Percentiles rank a stretch among this genome's conserved stretches.
phyloP scores from a whole-genome alignment of 768 basidiomycete genomes.

The Flagelloscypha sp. region DNA sequence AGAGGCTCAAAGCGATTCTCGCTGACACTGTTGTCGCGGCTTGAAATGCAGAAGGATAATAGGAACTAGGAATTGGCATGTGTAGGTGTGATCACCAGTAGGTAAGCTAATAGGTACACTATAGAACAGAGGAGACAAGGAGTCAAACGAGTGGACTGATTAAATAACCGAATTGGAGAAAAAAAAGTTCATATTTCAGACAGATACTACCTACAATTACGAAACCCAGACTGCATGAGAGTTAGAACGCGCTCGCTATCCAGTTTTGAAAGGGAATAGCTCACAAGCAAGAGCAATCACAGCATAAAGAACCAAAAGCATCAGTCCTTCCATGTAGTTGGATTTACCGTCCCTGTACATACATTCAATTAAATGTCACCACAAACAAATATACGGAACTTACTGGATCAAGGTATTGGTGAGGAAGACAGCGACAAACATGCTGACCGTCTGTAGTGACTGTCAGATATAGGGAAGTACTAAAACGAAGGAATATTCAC shows the following conservation, averaged over 20 bases:
- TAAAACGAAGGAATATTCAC: conserved; percentile 29
- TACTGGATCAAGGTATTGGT: conserved; percentile 77
- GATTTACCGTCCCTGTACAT: conserved; percentile 66
- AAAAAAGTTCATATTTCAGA: neutral
- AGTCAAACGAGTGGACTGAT: too few relatives aligned
- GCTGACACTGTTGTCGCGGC: too few relatives aligned
- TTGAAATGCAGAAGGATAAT: too few relatives aligned
- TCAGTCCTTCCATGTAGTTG: conserved; percentile 89
- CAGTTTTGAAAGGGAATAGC: conserved; percentile 22
- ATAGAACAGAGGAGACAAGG: too few relatives aligned
- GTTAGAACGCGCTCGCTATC: neutral
- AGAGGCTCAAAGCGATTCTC: too few relatives aligned
- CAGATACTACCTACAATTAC: too few relatives aligned
- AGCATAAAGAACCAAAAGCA: conserved; percentile 36
- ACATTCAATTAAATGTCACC: conserved; percentile 1
- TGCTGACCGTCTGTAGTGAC: conserved; percentile 73
- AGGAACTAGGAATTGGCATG: too few relatives aligned
- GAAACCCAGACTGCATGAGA: too few relatives aligned
- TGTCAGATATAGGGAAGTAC: too few relatives aligned
- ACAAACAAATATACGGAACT: conserved; percentile 17
- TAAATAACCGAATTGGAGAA: too few relatives aligned
- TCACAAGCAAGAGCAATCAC: conserved; percentile 33
- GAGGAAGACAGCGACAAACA: conserved; percentile 84
- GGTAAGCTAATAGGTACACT: too few relatives aligned
- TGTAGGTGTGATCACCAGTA: too few relatives aligned